Evolutionary conservation across 257 asterid species (phyloP).

Genomic region (Fraxinus pennsylvanica): DNA sequence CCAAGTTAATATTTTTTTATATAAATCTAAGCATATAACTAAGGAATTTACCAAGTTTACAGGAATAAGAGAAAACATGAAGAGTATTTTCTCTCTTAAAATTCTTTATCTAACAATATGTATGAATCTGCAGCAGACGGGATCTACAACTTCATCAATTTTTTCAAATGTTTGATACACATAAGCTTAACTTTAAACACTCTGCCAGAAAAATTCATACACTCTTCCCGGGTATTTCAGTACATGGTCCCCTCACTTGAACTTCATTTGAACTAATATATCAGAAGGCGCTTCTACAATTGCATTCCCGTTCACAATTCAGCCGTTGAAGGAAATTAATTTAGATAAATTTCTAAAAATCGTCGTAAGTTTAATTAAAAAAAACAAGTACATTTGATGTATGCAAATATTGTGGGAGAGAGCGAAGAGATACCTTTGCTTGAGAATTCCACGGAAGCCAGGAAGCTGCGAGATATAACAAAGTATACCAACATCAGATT

Average conservation of each 20-base stretch:
- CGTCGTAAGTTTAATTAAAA: neutral
- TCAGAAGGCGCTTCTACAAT: neutral
- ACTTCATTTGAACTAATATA: neutral
- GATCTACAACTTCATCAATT: neutral
- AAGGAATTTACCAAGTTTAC: neutral
- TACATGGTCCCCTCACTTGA: neutral
- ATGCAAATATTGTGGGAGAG: neutral
- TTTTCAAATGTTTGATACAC: neutral
- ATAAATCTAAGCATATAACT: neutral
- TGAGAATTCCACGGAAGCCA: conserved; percentile 85
- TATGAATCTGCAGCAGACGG: neutral
- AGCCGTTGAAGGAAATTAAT: neutral
- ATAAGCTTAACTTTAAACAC: neutral
- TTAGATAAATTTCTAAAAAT: neutral
- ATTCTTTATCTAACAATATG: neutral
- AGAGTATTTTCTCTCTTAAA: neutral
- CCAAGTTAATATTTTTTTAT: neutral
- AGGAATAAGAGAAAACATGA: neutral
- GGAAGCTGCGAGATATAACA: conserved; percentile 81
- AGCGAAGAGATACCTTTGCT: conserved; percentile 63
- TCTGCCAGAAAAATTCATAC: neutral
- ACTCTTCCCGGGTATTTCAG: neutral
- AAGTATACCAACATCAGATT: conserved; percentile 74
- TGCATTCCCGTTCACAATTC: neutral
- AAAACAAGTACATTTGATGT: neutral